Percentiles rank a stretch among this genome's conserved stretches.
These are phyloP conservation scores for Colletotrichum sp. DNA, from an alignment of 2,329 filamentous ascomycete species.

Conservation along the genomic window DNA sequence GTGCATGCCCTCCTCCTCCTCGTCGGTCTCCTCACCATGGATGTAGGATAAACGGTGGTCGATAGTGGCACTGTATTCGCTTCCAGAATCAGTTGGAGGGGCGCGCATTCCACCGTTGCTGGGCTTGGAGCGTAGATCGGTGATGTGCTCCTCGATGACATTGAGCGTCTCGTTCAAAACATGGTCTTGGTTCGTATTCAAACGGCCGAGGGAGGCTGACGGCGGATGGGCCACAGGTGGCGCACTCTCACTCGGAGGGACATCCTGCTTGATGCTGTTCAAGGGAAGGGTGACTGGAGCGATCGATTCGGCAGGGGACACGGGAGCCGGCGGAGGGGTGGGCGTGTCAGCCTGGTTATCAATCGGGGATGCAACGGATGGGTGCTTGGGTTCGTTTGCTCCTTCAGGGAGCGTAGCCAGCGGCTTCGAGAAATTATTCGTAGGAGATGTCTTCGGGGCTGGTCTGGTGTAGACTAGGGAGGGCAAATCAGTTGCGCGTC, in stretches of 20 bases:
- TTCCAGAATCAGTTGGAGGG: constrained; percentile 76
- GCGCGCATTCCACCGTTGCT: constrained; percentile 57
- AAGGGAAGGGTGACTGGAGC: constrained; percentile 43
- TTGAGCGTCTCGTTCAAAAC: constrained; percentile 95
- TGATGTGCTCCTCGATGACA: constrained; percentile 97
- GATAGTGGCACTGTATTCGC: constrained; percentile 84
- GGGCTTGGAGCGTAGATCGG: constrained; percentile 71
- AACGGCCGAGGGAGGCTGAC: constrained; percentile 31
- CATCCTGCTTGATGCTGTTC: constrained; percentile 42
- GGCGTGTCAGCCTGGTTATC: not conserved
- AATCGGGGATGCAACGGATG: constrained; percentile 1
- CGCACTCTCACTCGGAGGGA: constrained; percentile 30
- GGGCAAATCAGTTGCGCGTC: not conserved
- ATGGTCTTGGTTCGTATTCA: constrained; percentile 61
- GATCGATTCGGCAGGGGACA: constrained; percentile 33
- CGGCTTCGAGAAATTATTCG: constrained; percentile 34
- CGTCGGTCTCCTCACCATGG: constrained; percentile 92
- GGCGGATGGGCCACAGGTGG: constrained; percentile 37
- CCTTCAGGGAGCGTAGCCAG: constrained; percentile 34
- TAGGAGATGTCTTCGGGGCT: constrained; percentile 49
- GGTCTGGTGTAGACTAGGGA: constrained; percentile 67
- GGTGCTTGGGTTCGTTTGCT: constrained; percentile 26
- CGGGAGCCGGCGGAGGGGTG: constrained; percentile 21
- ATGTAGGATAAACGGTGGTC: constrained; percentile 87
- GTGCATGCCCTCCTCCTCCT: constrained; percentile 80